Evolutionary conservation across 768 basidiomycete species (phyloP).

Genomic region (Trametes sanguinea): DNA sequence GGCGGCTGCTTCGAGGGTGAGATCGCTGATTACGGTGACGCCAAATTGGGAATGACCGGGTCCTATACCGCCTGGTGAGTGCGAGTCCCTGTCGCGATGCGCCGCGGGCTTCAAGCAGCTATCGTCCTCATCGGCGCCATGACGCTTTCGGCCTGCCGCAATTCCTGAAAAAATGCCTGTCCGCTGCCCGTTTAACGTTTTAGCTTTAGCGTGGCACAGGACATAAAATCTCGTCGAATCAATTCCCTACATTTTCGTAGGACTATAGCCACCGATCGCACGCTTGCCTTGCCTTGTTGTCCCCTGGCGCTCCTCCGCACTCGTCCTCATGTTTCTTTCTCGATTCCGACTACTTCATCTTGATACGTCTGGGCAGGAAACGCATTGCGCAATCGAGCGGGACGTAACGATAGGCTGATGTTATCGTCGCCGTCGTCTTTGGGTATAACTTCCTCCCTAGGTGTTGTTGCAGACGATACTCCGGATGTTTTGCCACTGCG

Average conservation of each 20-base stretch:
- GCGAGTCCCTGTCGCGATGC: constrained; percentile 8
- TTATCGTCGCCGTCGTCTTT: constrained; percentile 29
- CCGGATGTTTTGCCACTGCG: constrained; percentile 23
- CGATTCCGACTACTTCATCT: constrained; percentile 33
- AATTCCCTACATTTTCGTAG: constrained; percentile 7
- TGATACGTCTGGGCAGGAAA: constrained; percentile 31
- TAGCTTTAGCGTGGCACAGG: constrained; percentile 34
- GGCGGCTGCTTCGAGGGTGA: constrained; percentile 19
- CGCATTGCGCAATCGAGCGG: constrained; percentile 24
- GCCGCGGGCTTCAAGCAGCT: constrained; percentile 15
- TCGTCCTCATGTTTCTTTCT: constrained; percentile 30
- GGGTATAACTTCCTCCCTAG: constrained; percentile 13
- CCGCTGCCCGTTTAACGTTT: constrained; percentile 32
- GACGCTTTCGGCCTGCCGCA: constrained; percentile 8
- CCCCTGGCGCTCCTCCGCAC: constrained; percentile 14
- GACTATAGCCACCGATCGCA: constrained; percentile 29
- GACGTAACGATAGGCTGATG: constrained; percentile 34
- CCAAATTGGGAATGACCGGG: constrained; percentile 19
- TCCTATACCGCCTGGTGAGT: constrained; percentile 9
- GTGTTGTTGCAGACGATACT: constrained; percentile 8
- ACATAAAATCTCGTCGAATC: constrained; percentile 20
- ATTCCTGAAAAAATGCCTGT: constrained; percentile 1
- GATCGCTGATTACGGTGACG: constrained; percentile 18
- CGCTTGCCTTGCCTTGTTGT: constrained; percentile 10
- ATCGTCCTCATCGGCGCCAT: constrained; percentile 18